Evolutionary conservation across 306 rosid genomes (phyloP), one percentile per base, ranked within the genome.

Genomic region (Astragalus membranaceus): DNA sequence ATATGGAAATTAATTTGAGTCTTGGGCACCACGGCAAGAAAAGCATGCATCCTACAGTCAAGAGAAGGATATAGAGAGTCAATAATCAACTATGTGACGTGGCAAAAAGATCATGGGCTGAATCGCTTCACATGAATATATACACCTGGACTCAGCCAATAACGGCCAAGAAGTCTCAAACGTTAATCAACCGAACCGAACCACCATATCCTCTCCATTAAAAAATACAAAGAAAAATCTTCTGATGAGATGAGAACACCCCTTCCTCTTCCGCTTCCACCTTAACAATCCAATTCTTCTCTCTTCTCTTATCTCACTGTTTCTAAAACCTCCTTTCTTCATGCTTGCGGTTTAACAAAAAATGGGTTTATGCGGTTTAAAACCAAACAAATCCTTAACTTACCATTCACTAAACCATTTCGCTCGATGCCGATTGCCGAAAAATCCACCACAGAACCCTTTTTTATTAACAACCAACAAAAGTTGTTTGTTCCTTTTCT

Each of bases 1-100:
- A 26, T 1, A 41, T 8, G 6, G 5, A 32, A n/a, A 56, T 56
- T 2, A 4, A 60, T 10, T 9, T 4, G 48, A 60, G 32, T 37
- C 66, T 36, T 60, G 48, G 32, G 41, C 66, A 15, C 48, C 66
- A 60, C 66, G 64, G 66, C 66, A 60, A 60, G 13, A 44, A 15
- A 5, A 42, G 10, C 43, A 57, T 57, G 32, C 12, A 0, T 32
- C 20, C 0, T 3, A 33, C 36, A 13, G 43, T 57, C 7, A 6
- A 12, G 23, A 33, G 32, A 30, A 33, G 6, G 4, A 6, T 4
- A 33, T 6, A 6, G 6, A 33, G 39, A 35, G 39, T 35, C 39
- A 35, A 35, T 35, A 5, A 8, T 35, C 8, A 35, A 35, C 39
- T 35, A 35, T 35, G 8, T 6, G 8, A 35, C 39, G 39, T 35